Evolutionary conservation across 2,329 filamentous ascomycete species (phyloP), one percentile per base, ranked within the genome.

Genomic region (Venturia asperata): DNA sequence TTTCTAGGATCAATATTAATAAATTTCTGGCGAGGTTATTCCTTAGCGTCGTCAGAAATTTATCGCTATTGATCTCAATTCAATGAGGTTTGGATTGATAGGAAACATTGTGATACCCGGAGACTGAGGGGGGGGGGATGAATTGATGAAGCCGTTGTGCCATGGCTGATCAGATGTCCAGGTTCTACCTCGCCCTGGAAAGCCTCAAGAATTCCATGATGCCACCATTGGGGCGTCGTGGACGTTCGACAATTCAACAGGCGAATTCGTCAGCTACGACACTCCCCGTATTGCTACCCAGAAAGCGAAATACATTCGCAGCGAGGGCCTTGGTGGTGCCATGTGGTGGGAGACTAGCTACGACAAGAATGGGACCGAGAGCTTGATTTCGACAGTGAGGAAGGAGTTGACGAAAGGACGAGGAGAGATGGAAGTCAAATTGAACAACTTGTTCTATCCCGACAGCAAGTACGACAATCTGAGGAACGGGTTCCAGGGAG

Each of bases 291-390:
- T 92, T 74, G 88, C 86, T 3, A 79, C 80, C 69, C 74, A 77
- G 69, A 97, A 97, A 80, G 86, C 87, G 1, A 78, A 83, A 13
- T 96, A 86, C 74, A 84, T 97, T 72, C 83, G 81, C 72, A 74
- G 83, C 24, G 78, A 82, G 56, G 80, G 84, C 0, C 82, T 97
- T 0, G 92, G 92, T 1, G 93, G 93, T 21, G 91, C 84, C n/a
- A 97, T 97, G 92, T 97, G 91, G 91, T 95, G 90, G 90, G 92
- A 97, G 78, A 90, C 86, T 70, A 93, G 88, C 71, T 87, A 85
- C 0, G 93, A 97, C 74, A 87, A 86, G 72, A 73, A 76, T 2
- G 86, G 85, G 0, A 75, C 75, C 13, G 78, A 81, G 0, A 93
- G 90, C 70, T 74, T 97, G 72, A 91, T 81, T 63, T 70, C 71